Evolutionary conservation across 306 rosid genomes (phyloP), one percentile per base, ranked within the genome.

Genomic region (Begonia peltatifolia): DNA sequence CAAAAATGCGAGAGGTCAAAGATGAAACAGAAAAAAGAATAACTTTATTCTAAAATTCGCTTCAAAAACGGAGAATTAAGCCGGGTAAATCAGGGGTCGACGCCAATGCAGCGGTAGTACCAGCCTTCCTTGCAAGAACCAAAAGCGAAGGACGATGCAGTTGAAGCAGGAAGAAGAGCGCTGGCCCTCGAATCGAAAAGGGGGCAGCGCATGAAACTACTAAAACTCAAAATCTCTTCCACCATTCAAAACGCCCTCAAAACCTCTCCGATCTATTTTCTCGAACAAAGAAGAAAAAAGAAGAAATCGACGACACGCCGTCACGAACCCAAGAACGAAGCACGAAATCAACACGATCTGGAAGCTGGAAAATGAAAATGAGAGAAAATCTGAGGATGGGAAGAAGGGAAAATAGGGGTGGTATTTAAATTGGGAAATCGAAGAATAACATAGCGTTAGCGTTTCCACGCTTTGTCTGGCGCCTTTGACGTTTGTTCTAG

Each of bases 101-200:
- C 67, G 63, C 99, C 99, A 23, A 83, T 66, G 94, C 99, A 90
- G 82, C 99, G 99, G 76, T 68, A 90, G 82, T 90, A 90, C 99
- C 99, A 90, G 74, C 79, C 94, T 59, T 84, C 82, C 66, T 80
- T 90, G 92, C 95, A 90, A 41, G 99, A 86, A 16, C 84, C 99
- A 55, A 90, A 90, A 7, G 85, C 61, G 72, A 84, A 74, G 23
- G 76, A 74, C n/a, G 84, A 78, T 1, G 83, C 62, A 47, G 83
- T 52, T 2, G 83, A 74, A 48, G 65, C 62, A 35, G 82, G 81
- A 62, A 77, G 75, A 63, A 67, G 41, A 64, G 92, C 94, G 93
- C 96, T 84, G 88, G 68, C 99, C 79, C 87, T 71, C 12, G 74
- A 61, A 4, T 51, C 59, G 9, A 46, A 46, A 66, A 63, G 94